phyloP scores from a whole-genome alignment of 768 basidiomycete genomes.

The Suillus fuscotomentosus region DNA sequence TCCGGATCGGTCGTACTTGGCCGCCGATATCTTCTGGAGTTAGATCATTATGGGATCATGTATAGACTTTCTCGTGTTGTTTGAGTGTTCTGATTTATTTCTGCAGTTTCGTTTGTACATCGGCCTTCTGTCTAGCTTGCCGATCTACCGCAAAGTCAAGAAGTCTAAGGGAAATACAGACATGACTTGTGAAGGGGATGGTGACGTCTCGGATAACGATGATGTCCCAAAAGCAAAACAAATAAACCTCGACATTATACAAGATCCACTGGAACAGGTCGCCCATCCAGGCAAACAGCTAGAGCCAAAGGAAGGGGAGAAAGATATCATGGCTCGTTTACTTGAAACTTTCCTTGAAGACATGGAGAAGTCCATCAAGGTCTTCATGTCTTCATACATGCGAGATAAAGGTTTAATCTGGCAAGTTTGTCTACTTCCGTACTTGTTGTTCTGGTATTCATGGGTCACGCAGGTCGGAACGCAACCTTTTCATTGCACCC shows the following conservation, averaged over 20 bases:
- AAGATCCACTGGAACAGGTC: slow-evolving; percentile 28
- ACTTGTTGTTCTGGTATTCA: slow-evolving; percentile 2
- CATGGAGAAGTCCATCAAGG: slow-evolving; percentile 55
- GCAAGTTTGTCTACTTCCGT: slow-evolving; percentile 31
- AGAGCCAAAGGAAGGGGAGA: slow-evolving; percentile 17
- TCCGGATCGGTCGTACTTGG: slow-evolving; percentile 29
- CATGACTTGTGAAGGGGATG: slow-evolving; percentile 19
- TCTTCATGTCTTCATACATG: slow-evolving; percentile 73
- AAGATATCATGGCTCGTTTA: slow-evolving; percentile 16
- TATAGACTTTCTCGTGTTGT: slow-evolving; percentile 6
- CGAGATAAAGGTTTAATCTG: slow-evolving; percentile 64
- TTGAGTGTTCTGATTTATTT: slow-evolving; percentile 2
- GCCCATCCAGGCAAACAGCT: slow-evolving; percentile 29
- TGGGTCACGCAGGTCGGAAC: slow-evolving; percentile 37
- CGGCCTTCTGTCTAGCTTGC: slow-evolving; percentile 28
- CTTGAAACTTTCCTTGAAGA: slow-evolving; percentile 56
- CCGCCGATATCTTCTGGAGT: slow-evolving; percentile 29
- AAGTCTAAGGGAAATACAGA: slow-evolving; percentile 29
- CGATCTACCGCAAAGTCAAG: slow-evolving; percentile 29
- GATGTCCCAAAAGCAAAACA: slow-evolving; percentile 22
- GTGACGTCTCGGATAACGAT: slow-evolving; percentile 28
- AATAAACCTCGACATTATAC: slow-evolving; percentile 20
- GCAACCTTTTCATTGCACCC: slow-evolving; percentile 41
- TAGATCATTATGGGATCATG: slow-evolving; percentile 30
- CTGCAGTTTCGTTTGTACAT: slow-evolving; percentile 31